Base-by-base conservation (phyloP, 2,329 filamentous ascomycete genomes). In the Pyrenochaeta sp. region DNA sequence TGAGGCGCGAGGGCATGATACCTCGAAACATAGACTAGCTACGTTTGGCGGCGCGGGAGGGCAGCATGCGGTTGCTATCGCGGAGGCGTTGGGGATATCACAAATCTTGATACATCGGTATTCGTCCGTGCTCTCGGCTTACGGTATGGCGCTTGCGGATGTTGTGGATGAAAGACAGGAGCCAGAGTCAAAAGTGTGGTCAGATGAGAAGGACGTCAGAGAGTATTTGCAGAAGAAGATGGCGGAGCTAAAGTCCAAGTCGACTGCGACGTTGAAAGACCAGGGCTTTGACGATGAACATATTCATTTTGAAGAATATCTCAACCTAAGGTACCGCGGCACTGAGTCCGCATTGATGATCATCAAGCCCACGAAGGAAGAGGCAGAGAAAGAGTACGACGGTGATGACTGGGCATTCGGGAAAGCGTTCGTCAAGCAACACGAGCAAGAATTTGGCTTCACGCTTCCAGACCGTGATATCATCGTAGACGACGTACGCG, bases 301-400 rank as follows among this genome's bases (percentile, higher is more conserved):
- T 32, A 91, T 97, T 25, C 84, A 88, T 0, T 96, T 94, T 70
- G 93, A 97, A 74, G 91, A 96, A 73, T 97, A 97, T 71, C 86
- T 98, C 55, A 97, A 97, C 74, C 93, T 97, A 89, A 84, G 93
- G 56, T 97, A 97, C 71, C 87, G 92, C 36, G 93, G 93, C 10
- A 97, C 93, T 0, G 93, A 97, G 73, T 96, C 92, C 7, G 91
- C 93, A 0, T 83, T 97, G 42, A 97, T 97, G 93, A 87, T 96
- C 47, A 80, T 95, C 63, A 92, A 90, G 76, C 92, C 93, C 0
- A 84, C 78, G 2, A 79, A 84, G 37, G 85, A 88, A 50, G 88
- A 91, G 55, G 83, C 83, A 0, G 79, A 86, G 58, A 83, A 84
- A 39, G 80, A 84, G 13, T 90, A 85, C 62, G 81, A 77, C 25